Evolutionary conservation across 345 rosid species (phyloP), one percentile per base, ranked within the genome.

Genomic region (Rhizophora apiculata): DNA sequence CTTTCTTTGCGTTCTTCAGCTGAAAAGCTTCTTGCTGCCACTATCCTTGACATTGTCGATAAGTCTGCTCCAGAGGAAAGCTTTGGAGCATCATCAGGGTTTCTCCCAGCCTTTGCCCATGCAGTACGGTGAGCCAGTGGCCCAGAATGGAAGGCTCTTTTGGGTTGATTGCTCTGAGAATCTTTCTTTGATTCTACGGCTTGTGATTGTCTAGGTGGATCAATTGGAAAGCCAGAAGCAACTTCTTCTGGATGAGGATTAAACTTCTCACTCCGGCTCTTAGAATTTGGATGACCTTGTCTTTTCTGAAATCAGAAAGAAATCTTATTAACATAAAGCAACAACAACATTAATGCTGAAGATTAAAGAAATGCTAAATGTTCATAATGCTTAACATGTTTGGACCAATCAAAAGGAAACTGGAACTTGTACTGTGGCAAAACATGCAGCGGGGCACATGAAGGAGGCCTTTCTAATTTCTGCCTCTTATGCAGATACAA

Each of bases 211-310:
- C 96, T 88, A 62, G 97, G 97, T 30, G 99, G 99, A 72, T 95
- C 99, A 5, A 95, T 88, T 13, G 99, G 99, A 79, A 95, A 95
- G 62, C 99, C 99, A 37, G 99, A 95, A 55, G 99, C 99, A 74
- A 83, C 96, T 74, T 95, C 99, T 83, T 90, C 99, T 26, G 86
- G 96, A 83, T 90, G 91, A 71, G 97, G 96, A 80, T 95, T 90
- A 74, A 95, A 95, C 81, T 85, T 95, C 91, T 95, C 99, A 66
- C 97, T 95, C 43, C 96, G 80, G 83, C 99, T 92, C 86, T 89
- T 92, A 49, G 89, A 85, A 76, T 67, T 80, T 65, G 89, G 70
- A 60, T 86, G 96, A 73, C 80, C 80, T 76, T 89, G 91, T 60
- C 99, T 88, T 82, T 85, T 95, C 97, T 95, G 96, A 39, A 78